These are phyloP conservation scores for Kregervanrija pseudodelftensis DNA, from an alignment of 805 yeast genomes.

Conservation along the genomic window DNA sequence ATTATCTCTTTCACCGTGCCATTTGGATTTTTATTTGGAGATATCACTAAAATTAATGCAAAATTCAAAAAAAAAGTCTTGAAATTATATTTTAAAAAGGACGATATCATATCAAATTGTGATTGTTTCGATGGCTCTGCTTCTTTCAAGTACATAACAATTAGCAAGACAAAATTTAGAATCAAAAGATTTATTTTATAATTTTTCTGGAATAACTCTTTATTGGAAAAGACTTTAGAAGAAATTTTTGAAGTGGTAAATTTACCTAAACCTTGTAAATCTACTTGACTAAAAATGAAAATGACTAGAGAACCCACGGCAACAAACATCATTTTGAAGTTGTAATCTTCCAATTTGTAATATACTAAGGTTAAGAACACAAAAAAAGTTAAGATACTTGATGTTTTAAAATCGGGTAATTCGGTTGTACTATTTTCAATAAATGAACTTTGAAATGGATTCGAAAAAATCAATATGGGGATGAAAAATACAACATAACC, in stretches of 20 bases:
- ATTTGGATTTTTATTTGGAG: conserved; percentile 7
- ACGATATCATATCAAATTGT: conserved; percentile 2
- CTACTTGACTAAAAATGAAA: conserved; percentile 24
- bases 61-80: conserved; percentile 10
- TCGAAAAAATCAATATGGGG: conserved; percentile 3
- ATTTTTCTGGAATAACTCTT: conserved; percentile 15
- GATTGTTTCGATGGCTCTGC: conserved; percentile 6
- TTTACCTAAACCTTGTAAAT: conserved; percentile 11
- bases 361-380: conserved; percentile 7
- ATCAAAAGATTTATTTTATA: conserved; percentile 20
- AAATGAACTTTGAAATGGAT: not conserved
- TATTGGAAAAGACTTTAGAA: conserved; percentile 16
- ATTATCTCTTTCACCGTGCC: not conserved
- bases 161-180: conserved; percentile 8
- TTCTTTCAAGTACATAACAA: conserved; percentile 10
- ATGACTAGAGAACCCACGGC: conserved; percentile 25
- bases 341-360: conserved; percentile 13
- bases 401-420: conserved; percentile 2
- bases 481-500: conserved; percentile 5
- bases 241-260: conserved; percentile 5
- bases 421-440: not conserved
- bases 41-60: conserved; percentile 8
- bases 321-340: conserved; percentile 24
- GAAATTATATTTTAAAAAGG: conserved; percentile 5
- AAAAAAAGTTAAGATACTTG: conserved; percentile 1